Evolutionary conservation across 116 monocot genomes (phyloP).

Genomic region (Thalassia testudinum): DNA sequence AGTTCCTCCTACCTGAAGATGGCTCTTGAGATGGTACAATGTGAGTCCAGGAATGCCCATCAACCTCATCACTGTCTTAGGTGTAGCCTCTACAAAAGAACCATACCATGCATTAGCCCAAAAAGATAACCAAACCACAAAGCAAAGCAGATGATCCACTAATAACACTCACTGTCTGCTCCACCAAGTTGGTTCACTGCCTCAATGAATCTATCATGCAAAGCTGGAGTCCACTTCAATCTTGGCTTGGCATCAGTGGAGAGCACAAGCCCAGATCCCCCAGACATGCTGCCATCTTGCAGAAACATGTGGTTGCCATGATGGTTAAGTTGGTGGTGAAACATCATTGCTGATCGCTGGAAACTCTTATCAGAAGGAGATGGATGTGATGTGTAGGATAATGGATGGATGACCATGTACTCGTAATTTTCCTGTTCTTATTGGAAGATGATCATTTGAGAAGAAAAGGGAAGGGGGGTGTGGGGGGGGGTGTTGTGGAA

Average conservation of each 20-base stretch:
- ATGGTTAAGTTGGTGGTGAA: too few relatives aligned
- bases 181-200: slow-evolving; percentile 91
- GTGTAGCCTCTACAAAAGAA: slow-evolving; percentile 63
- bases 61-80: slow-evolving; percentile 90
- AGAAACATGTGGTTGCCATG: too few relatives aligned
- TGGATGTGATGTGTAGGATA: too few relatives aligned
- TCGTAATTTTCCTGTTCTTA: too few relatives aligned
- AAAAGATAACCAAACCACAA: too few relatives aligned
- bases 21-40: slow-evolving; percentile 90
- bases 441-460: too few relatives aligned
- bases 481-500: too few relatives aligned
- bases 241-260: slow-evolving; percentile 96
- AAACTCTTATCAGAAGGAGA: too few relatives aligned
- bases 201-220: slow-evolving; percentile 72
- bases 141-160: neutral
- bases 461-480: too few relatives aligned
- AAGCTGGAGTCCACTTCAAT: slow-evolving; percentile 84
- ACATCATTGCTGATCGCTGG: too few relatives aligned
- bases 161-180: slow-evolving; percentile 87
- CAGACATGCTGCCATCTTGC: too few relatives aligned
- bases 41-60: slow-evolving; percentile 95
- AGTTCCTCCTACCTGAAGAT: slow-evolving; percentile 99
- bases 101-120: neutral
- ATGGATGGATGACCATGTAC: too few relatives aligned
- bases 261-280: slow-evolving; percentile 59